These are phyloP conservation scores for Syncephalis plumigaleata DNA, from an alignment of 371 early-diverging fungal genomes.

Conservation along the genomic window DNA sequence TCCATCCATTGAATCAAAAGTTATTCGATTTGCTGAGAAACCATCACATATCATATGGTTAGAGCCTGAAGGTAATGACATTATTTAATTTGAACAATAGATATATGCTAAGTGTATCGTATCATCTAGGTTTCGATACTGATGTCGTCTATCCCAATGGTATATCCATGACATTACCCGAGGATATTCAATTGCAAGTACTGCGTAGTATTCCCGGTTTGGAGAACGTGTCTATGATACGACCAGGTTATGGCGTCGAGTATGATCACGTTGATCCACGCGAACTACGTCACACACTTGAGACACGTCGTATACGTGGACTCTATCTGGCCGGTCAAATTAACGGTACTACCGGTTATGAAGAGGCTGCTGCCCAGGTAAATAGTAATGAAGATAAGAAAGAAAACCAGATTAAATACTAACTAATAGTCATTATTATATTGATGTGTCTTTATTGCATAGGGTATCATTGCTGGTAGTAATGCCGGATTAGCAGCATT, in stretches of 20 bases:
- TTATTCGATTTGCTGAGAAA: constrained; percentile 50
- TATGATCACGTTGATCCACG: constrained; percentile 78
- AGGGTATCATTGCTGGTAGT: constrained; percentile 65
- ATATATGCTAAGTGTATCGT: neutral
- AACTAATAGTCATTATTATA: constrained; percentile 58
- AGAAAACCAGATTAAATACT: constrained; percentile 25
- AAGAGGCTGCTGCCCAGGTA: constrained; percentile 69
- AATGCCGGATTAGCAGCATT: constrained; percentile 50
- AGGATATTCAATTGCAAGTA: constrained; percentile 49
- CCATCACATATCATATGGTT: constrained; percentile 59
- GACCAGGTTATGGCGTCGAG: constrained; percentile 71
- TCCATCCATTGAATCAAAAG: constrained; percentile 70
- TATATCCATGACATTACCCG: constrained; percentile 70
- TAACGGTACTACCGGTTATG: constrained; percentile 80
- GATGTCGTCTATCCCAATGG: constrained; percentile 69
- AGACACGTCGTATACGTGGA: constrained; percentile 59
- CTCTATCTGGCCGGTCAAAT: constrained; percentile 75
- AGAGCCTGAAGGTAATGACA: constrained; percentile 62
- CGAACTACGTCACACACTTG: constrained; percentile 54
- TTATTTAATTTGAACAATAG: constrained; percentile 12
- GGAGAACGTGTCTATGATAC: constrained; percentile 55
- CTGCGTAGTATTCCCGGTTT: constrained; percentile 57
- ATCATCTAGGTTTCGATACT: constrained; percentile 25
- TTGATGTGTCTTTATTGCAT: neutral
- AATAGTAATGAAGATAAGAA: neutral